Evolutionary conservation across 2,329 filamentous ascomycete genomes (phyloP), one percentile per base, ranked within the genome.

Genomic region (Alternaria arbusti): DNA sequence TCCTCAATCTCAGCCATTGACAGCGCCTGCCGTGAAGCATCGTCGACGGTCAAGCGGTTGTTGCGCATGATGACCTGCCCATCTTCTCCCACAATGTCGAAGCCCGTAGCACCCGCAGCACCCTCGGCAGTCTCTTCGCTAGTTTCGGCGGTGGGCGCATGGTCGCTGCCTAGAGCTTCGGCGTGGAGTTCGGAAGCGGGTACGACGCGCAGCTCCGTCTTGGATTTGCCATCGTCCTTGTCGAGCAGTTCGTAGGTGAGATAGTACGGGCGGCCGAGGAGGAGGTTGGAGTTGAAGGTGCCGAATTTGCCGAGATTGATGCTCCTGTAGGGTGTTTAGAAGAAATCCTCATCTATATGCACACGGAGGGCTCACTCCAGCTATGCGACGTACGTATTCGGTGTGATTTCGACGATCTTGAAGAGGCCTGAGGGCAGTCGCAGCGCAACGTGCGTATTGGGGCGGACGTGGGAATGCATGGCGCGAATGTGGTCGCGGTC

Each of bases 281-380:
- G 88, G 30, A 96, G 87, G 77, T 98, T 97, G 56, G 92, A 89
- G 15, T 93, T 91, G 77, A 99, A 97, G 2, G 89, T 89, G 68
- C 96, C 96, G 78, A 96, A 97, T 87, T 97, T 98, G 59, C 94
- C 94, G 32, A 98, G 85, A 2, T 92, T 93, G 68, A 98, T 91
- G 47, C 89, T 92, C 44, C 94, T 97, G 70, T 72, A 12, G 22
- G 2, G n/a, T 7, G 3, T 25, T 15, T 26, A 59, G 70, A 51
- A 69, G 63, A 25, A 45, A 60, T 4, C 15, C 23, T 17, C 28
- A 13, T 4, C 6, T 20, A 45, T 64, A 11, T 17, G 22, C 28
- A 61, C 45, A 55, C 62, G 64, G 63, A 65, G 67, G 59, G 74
- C 75, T 77, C 74, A 79, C 75, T 73, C 66, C 69, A 67, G 68